Evolutionary conservation across 2,329 filamentous ascomycete species (phyloP), one percentile per base, ranked within the genome.

Genomic region (Phoma sp.): DNA sequence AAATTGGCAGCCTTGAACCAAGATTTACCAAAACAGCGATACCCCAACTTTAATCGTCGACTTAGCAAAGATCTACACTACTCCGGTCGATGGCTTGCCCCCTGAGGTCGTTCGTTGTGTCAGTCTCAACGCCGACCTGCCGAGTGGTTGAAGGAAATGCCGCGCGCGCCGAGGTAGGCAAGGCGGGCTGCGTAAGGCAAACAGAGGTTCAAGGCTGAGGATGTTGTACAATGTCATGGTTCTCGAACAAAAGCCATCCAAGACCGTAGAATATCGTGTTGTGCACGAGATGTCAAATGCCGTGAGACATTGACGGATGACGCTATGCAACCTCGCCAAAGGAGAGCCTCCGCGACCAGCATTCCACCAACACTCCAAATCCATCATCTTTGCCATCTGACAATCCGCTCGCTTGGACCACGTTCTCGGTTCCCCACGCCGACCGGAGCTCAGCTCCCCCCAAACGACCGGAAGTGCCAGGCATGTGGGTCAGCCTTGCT

Each of bases 341-440:
- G 14, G 29, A n/a, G 32, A 33, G 32, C 27, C 40, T 18, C 36
- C 33, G 23, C 29, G n/a, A 13, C 14, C 37, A 13, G 24, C 22
- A 49, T 29, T 8, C 11, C 22, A 29, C 39, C 35, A 33, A 5
- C 22, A 32, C 2, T 18, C 32, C 27, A 32, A 30, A 37, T 11
- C 18, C 18, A 44, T 36, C 33, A 18, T 30, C 35, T 24, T 49
- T 49, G 35, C 51, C 51, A 49, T 54, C 24, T 36, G 40, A 54
- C 33, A 13, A 41, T 10, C 29, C 40, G 36, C 51, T 54, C 24
- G 29, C 51, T 41, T 45, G 30, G 24, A 41, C 29, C 51, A 27
- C 13, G 22, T 22, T 18, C 29, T 54, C 52, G 52, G 52, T 54
- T 54, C 52, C 52, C 52, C 52, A 49, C 46, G 45, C 23, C 41